Conservation (phyloP, 441 rosid species). For the Hura crepitans region DNA sequence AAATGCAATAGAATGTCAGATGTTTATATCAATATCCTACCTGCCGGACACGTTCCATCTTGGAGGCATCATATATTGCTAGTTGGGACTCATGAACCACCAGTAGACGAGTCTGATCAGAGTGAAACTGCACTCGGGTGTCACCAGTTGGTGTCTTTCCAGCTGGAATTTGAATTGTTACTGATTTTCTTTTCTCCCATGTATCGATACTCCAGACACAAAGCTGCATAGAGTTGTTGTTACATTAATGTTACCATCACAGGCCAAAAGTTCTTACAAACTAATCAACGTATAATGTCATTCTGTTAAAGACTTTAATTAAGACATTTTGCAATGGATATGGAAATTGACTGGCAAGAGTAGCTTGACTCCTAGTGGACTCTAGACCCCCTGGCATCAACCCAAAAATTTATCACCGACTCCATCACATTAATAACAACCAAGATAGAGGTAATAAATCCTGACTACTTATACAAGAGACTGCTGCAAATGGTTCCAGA, state of each 20-base stretch:
- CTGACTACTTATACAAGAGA: neutral
- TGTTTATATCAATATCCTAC: slow-evolving; percentile 31
- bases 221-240: slow-evolving; percentile 41
- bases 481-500: neutral
- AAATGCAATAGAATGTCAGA: neutral
- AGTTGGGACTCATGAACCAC: slow-evolving; percentile 87
- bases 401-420: neutral
- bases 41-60: slow-evolving; percentile 78
- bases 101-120: slow-evolving; percentile 71
- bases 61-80: slow-evolving; percentile 77
- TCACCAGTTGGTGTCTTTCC: slow-evolving; percentile 72
- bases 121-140: slow-evolving; percentile 77
- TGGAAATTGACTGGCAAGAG: neutral
- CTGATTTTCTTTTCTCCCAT: slow-evolving; percentile 87
- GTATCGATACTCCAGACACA: slow-evolving; percentile 85
- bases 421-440: slow-evolving; percentile 31
- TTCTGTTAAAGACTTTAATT: neutral
- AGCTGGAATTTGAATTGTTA: slow-evolving; percentile 58
- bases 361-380: neutral
- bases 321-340: neutral
- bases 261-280: neutral
- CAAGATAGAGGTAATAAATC: neutral
- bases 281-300: neutral
- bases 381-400: neutral
- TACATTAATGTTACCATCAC: neutral